A percentile compares a stretch with the other conserved stretches of the same genome.
Conservation (phyloP, 208 protist species). For the Leishmania major region DNA sequence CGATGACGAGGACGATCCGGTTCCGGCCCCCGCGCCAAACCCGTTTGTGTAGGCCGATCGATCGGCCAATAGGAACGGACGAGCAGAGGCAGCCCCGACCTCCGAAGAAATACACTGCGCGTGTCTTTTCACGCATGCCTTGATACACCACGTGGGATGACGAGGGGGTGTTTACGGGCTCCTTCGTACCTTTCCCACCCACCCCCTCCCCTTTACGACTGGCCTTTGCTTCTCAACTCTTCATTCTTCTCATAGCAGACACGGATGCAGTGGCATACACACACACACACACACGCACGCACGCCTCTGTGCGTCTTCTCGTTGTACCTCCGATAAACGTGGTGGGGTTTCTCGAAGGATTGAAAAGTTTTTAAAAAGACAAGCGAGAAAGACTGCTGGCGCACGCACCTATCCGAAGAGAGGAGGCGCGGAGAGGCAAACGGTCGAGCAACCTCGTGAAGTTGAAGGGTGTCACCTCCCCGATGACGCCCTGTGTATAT, state of each 20-base stretch:
- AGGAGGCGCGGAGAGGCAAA: neutral
- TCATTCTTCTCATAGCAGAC: neutral
- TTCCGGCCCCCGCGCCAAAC: conserved; percentile 31
- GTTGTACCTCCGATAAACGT: neutral
- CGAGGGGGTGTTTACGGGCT: neutral
- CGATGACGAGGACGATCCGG: conserved; percentile 28
- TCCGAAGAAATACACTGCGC: neutral
- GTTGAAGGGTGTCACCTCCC: neutral
- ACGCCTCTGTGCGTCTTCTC: neutral
- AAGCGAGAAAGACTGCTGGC: neutral
- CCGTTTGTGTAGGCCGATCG: conserved; percentile 27
- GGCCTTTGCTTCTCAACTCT: neutral
- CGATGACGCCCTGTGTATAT: neutral
- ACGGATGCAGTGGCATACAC: neutral
- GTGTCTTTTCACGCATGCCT: neutral
- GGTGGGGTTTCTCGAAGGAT: no score
- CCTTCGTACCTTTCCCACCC: neutral
- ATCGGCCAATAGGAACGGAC: neutral
- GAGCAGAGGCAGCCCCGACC: neutral
- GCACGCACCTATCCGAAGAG: neutral
- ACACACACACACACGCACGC: neutral
- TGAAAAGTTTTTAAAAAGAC: no score
- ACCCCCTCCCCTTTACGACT: neutral
- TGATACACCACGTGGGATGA: neutral
- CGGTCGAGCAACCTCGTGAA: neutral